phyloP scores from a whole-genome alignment of 139 green algal genomes.

The Chloropicon primus region DNA sequence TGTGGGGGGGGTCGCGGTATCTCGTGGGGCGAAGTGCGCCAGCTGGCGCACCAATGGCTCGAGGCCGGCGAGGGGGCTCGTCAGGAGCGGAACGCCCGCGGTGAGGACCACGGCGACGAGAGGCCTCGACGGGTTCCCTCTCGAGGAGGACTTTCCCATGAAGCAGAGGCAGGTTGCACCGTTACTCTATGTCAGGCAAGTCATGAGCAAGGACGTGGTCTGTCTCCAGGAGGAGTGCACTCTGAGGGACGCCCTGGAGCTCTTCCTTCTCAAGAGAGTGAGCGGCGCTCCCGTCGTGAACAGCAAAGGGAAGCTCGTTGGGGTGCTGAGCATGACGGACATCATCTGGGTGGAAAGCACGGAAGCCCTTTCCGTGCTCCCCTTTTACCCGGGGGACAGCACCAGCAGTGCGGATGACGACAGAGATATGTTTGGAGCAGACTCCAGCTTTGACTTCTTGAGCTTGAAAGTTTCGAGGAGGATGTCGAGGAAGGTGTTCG shows the following conservation, averaged over 20 bases:
- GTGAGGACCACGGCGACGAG: no score
- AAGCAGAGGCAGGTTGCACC: not conserved
- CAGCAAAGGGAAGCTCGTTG: conserved; percentile 1
- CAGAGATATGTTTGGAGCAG: not conserved
- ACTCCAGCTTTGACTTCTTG: not conserved
- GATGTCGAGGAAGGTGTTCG: not conserved
- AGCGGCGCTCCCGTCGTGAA: not conserved
- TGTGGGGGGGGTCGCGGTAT: no score
- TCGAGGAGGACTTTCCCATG: not conserved
- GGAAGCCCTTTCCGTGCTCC: not conserved
- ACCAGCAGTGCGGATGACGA: not conserved
- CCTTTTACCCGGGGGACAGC: not conserved
- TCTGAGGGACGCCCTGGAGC: not conserved
- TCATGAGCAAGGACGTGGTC: not conserved
- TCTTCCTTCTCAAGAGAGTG: not conserved
- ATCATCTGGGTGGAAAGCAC: not conserved
- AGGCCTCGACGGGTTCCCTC: not conserved
- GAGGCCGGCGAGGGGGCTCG: no score
- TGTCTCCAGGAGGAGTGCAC: not conserved
- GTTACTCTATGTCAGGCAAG: not conserved
- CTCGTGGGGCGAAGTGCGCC: no score
- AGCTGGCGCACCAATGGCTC: no score
- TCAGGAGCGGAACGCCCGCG: no score
- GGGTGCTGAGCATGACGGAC: conserved; percentile 2
- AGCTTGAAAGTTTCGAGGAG: not conserved